Percentiles rank a stretch among this genome's conserved stretches.
These are phyloP conservation scores for Tilletia caries DNA, from an alignment of 1,284 basidiomycete genomes.

Conservation along the genomic window DNA sequence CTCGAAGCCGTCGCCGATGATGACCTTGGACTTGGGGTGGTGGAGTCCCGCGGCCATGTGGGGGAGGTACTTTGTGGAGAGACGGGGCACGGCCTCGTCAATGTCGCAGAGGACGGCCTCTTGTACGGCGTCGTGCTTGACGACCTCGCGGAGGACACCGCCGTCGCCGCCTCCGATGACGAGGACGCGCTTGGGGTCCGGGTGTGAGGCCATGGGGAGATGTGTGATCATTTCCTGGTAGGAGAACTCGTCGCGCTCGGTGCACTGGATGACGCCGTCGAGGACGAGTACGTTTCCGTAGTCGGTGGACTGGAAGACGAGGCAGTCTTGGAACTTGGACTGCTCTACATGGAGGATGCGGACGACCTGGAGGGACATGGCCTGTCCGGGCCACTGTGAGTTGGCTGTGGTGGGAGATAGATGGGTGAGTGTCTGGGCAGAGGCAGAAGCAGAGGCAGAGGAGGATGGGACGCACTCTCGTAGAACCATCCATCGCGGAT, in stretches of 20 bases:
- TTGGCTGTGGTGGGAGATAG: constrained; percentile 60
- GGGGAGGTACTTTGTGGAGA: constrained; percentile 87
- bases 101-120: constrained; percentile 95
- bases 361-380: constrained; percentile 64
- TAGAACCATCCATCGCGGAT: constrained; percentile 90
- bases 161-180: constrained; percentile 85
- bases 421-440: background rate
- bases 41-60: constrained; percentile 85
- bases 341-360: constrained; percentile 92
- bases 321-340: constrained; percentile 87
- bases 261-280: constrained; percentile 93
- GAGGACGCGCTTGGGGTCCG: constrained; percentile 90
- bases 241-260: constrained; percentile 97
- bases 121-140: constrained; percentile 89
- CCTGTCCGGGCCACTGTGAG: constrained; percentile 83
- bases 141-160: constrained; percentile 84
- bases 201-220: constrained; percentile 88
- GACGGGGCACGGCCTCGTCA: constrained; percentile 94
- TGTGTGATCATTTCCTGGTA: constrained; percentile 99
- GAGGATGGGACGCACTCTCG: constrained; percentile 61
- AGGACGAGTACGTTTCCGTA: constrained; percentile 94
- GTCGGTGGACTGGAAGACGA: constrained; percentile 83
- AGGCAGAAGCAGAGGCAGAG: too few species aligned
- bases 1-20: constrained; percentile 94
- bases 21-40: constrained; percentile 79